Base-by-base conservation (phyloP, 345 rosid genomes). In the Turnera subulata region DNA sequence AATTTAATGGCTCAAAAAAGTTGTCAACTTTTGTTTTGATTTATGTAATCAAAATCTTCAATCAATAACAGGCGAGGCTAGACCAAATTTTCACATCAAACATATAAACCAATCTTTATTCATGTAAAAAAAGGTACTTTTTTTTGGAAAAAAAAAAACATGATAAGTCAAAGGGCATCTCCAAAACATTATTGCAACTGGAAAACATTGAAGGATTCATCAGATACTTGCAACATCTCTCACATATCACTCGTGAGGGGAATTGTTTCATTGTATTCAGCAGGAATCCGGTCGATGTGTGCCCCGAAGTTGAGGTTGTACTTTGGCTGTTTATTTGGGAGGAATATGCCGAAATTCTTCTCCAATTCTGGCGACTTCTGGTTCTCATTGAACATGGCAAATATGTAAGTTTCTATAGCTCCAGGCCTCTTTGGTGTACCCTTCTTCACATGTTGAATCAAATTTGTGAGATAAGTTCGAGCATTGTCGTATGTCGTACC, bases 401-500 rank as follows among this genome's bases (percentile, higher is more conserved):
- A 76, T 5, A 76, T 9, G 17, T 72, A 76, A 33, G 77, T 55
- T 74, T 76, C 80, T 12, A 65, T 57, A 54, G 75, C 44, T 49
- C 48, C 52, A 10, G 80, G 77, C 66, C 66, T 65, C 66, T 62
- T 76, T 4, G 80, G 80, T 1, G 77, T 72, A 13, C 80, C 80
- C 11, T 46, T 42, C 18, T 44, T 46, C 56, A 72, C 77, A 32
- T 71, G 76, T 16, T 19, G 50, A 13, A 76, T 59, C 65, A 72
- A 55, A 16, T 76, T 76, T 13, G 43, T 9, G n/a, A 56, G 48
- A 32, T 72, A 76, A 24, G 68, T 52, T 39, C 56, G 25, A 7
- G 75, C 75, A 18, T 65, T 72, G 1, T 46, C 72, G 12, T 15
- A 20, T 13, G 72, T 46, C 0, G 80, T 46, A 10, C 18, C 69